Evolutionary conservation across 2,329 filamentous ascomycete genomes (phyloP).

Genomic region (Fusarium veterinarium): DNA sequence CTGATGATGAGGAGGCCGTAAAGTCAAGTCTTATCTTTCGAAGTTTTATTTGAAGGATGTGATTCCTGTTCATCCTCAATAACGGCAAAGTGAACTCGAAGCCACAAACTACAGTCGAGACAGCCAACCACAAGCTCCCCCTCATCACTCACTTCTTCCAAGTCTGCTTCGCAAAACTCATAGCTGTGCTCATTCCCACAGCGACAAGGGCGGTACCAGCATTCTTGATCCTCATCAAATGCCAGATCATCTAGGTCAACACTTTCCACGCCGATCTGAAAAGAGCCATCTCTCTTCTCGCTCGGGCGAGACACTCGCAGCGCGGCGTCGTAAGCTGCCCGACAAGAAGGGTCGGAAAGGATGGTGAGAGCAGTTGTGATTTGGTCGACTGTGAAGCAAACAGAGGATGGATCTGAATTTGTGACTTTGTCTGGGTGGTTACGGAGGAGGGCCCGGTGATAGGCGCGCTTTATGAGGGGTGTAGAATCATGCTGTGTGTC

Average conservation of each 20-base stretch:
- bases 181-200: conserved; percentile 73
- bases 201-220: conserved; percentile 70
- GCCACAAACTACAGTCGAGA: conserved; percentile 74
- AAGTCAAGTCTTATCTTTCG: conserved; percentile 41
- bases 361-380: conserved; percentile 69
- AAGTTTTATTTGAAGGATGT: conserved; percentile 10
- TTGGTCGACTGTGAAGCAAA: conserved; percentile 71
- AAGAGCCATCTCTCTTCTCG: conserved; percentile 45
- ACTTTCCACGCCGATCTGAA: conserved; percentile 70
- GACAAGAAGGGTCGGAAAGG: conserved; percentile 62
- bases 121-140: conserved; percentile 74
- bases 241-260: conserved; percentile 74
- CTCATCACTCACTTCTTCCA: conserved; percentile 68
- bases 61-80: conserved; percentile 48
- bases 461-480: conserved; percentile 69
- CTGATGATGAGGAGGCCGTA: not conserved
- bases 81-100: conserved; percentile 72
- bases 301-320: conserved; percentile 53
- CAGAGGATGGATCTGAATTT: conserved; percentile 41
- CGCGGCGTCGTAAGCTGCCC: conserved; percentile 65
- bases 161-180: conserved; percentile 66
- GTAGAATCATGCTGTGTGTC: conserved; percentile 56
- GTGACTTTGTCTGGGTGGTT: conserved; percentile 72
- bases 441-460: conserved; percentile 71
- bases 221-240: conserved; percentile 59